Evolutionary conservation across 352 stramenopile species (phyloP), one percentile per base, ranked within the genome.

Genomic region (Phytophthora lateralis): DNA sequence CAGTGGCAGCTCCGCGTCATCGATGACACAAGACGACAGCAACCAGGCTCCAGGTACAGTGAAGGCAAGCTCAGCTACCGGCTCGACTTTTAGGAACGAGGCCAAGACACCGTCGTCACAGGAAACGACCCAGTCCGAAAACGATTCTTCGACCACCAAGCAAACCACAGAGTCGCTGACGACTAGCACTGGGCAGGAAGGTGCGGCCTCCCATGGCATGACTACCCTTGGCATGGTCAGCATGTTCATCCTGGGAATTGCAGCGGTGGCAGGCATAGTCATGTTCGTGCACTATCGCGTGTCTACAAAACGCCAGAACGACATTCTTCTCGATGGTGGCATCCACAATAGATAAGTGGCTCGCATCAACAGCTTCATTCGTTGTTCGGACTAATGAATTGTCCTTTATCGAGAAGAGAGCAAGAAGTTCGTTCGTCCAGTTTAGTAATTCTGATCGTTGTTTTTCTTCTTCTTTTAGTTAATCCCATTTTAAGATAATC

Each of bases 201-300:
- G 35, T 12, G 46, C 39, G 9, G 54, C 48, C 1, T 52, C 63
- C 15, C 39, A 26, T 15, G 39, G 30, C 10, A 64, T 89, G 48
- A 85, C 79, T 12, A 74, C 78, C 8, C 59, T 75, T 6, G 77
- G 78, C 24, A 51, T 87, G 47, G 79, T 83, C 1, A 70, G 79
- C 24, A 73, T 76, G 39, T 76, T 86, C 50, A 72, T 89, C 30
- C 41, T 89, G 27, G 77, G 66, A 24, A 73, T 80, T 34, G 75
- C 66, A 5, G 66, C 76, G 3, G 63, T 87, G 45, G 77, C 76
- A 0, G 79, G 73, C 32, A 56, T 84, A 29, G 63, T 80, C 21
- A 63, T 85, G 42, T 82, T 83, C 54, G 71, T 81, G 24, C 85
- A 80, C 69, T 89, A 86, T 53, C 69, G 76, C 48, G 80, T 80